phyloP scores from a whole-genome alignment of 371 early-diverging fungal species.

The Apophysomyces elegans region DNA sequence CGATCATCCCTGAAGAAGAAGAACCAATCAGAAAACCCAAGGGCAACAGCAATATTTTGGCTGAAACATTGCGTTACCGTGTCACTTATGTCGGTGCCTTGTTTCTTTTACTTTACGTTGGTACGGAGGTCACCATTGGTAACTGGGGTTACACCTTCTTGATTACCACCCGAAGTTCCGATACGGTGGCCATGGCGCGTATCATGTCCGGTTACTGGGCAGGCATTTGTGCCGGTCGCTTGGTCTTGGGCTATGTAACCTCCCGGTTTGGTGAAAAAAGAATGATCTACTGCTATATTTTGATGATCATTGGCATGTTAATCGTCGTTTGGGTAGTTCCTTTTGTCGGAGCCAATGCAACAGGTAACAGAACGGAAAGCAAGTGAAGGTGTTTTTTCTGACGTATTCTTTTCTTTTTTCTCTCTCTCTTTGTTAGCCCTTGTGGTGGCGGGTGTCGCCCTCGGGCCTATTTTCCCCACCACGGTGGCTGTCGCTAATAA shows the following conservation, averaged over 20 bases:
- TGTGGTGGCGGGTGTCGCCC: conserved; percentile 23
- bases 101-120: conserved; percentile 31
- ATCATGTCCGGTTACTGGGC: conserved; percentile 34
- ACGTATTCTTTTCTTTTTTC: neutral
- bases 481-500: conserved; percentile 27
- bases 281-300: conserved; percentile 28
- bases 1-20: conserved; percentile 1
- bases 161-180: conserved; percentile 23
- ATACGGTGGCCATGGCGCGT: conserved; percentile 27
- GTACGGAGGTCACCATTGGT: conserved; percentile 35
- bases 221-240: conserved; percentile 30
- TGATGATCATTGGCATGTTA: conserved; percentile 22
- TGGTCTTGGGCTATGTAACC: conserved; percentile 30
- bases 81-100: conserved; percentile 22
- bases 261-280: conserved; percentile 32
- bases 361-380: conserved; percentile 7
- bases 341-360: conserved; percentile 23
- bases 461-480: conserved; percentile 38
- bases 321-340: conserved; percentile 25
- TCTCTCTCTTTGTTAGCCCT: conserved; percentile 12
- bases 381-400: too few relatives aligned
- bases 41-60: conserved; percentile 5
- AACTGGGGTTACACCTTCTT: conserved; percentile 34
- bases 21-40: neutral
- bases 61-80: conserved; percentile 15